Conservation (phyloP, 768 basidiomycete genomes). For the Exidia glandulosa region DNA sequence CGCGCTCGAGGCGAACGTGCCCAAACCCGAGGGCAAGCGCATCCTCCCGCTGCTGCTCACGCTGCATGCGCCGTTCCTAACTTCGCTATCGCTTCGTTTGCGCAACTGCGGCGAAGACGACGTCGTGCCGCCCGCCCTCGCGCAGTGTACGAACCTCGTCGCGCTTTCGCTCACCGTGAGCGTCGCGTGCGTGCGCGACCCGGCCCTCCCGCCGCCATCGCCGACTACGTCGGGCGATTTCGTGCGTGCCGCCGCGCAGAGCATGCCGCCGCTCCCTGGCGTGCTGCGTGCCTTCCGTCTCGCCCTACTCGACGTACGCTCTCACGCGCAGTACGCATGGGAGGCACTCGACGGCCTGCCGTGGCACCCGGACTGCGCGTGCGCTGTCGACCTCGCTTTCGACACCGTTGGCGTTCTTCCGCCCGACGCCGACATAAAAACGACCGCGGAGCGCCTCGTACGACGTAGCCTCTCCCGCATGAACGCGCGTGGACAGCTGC, state of each 20-base stretch:
- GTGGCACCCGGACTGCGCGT: background rate
- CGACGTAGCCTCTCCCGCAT: background rate
- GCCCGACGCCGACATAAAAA: background rate
- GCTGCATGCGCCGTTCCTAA: background rate
- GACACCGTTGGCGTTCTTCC: background rate
- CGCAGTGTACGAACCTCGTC: background rate
- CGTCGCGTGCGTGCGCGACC: background rate
- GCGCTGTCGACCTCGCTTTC: background rate
- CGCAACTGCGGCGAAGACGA: background rate
- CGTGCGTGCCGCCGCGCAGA: background rate
- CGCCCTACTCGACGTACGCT: background rate
- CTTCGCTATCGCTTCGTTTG: background rate
- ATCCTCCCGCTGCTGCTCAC: background rate
- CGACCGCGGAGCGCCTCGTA: background rate
- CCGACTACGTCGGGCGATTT: background rate
- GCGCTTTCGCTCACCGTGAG: background rate
- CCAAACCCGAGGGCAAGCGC: background rate
- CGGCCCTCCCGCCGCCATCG: background rate
- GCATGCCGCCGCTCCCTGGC: background rate
- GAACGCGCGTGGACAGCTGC: background rate
- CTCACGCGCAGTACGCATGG: background rate
- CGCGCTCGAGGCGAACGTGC: background rate
- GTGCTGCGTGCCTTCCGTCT: background rate
- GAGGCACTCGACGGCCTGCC: background rate
- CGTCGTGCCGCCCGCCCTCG: background rate